These are phyloP conservation scores for Eimeria praecox DNA, from an alignment of 169 alveolate genomes.

Conservation along the genomic window DNA sequence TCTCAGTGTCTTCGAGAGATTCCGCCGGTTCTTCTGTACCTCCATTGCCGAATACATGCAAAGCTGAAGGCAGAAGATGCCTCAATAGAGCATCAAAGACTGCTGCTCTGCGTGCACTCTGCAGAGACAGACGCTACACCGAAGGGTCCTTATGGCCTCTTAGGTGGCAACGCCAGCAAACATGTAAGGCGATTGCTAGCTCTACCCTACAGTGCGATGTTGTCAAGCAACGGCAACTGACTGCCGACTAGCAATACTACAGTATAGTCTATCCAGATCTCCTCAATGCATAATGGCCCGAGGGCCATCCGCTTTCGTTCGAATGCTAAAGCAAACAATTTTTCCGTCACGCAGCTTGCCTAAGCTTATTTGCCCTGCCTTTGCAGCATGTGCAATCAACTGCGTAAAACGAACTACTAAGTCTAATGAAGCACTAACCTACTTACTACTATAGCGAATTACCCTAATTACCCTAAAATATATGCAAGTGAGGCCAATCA, in stretches of 20 bases:
- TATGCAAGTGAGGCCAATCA: not conserved
- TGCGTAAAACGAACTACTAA: not conserved
- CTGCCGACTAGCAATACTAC: not conserved
- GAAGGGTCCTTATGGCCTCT: not conserved
- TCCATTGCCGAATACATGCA: constrained; percentile 76
- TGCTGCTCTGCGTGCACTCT: too few relatives aligned
- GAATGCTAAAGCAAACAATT: not conserved
- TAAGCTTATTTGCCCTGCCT: not conserved
- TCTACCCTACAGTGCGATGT: not conserved
- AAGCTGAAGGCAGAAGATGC: constrained; percentile 14
- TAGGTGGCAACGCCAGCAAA: not conserved
- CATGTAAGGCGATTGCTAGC: not conserved
- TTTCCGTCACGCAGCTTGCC: not conserved
- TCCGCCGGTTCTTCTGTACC: constrained; percentile 67
- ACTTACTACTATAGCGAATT: not conserved
- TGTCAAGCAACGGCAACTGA: not conserved
- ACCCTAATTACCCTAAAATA: not conserved
- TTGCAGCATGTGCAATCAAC: not conserved
- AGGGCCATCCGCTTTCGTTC: not conserved
- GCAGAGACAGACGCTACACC: not conserved
- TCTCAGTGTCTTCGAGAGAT: constrained; percentile 20
- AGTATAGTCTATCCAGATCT: not conserved
- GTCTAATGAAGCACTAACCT: constrained; percentile 5
- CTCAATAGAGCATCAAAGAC: too few relatives aligned
- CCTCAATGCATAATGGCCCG: not conserved